Percentiles rank a stretch among this genome's conserved stretches.
Evolutionary conservation across 345 rosid species (phyloP).

Genomic region (Salix dunnii): DNA sequence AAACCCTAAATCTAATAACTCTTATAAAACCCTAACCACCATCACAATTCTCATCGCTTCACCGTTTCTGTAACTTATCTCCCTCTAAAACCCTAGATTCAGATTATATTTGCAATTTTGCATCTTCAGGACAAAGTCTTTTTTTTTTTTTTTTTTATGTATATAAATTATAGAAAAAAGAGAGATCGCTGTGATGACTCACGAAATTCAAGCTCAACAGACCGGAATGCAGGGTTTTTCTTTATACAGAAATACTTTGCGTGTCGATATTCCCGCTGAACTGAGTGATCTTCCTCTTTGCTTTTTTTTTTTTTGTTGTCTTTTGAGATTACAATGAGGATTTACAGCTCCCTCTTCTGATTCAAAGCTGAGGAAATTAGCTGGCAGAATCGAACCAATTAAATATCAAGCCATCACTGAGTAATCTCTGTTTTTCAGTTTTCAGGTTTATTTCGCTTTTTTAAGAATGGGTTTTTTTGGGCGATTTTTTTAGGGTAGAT

Average conservation of each 20-base stretch:
- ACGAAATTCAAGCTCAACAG: slow-evolving; percentile 96
- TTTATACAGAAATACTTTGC: slow-evolving; percentile 41
- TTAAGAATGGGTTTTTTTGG: neutral
- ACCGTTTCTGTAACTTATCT: neutral
- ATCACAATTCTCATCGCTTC: neutral
- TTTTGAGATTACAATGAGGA: slow-evolving; percentile 46
- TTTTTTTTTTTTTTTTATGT: neutral
- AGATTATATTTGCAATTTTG: neutral
- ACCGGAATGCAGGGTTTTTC: slow-evolving; percentile 81
- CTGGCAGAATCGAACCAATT: slow-evolving; percentile 75
- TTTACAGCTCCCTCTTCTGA: slow-evolving; percentile 70
- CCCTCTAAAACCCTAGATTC: neutral
- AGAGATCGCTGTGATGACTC: slow-evolving; percentile 67
- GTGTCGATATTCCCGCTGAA: slow-evolving; percentile 83
- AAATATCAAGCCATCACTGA: slow-evolving; percentile 44
- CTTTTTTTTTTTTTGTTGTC: neutral
- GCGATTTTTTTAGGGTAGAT: slow-evolving; percentile 16
- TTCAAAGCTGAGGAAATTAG: slow-evolving; percentile 38
- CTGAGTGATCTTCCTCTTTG: slow-evolving; percentile 46
- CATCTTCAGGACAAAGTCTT: neutral
- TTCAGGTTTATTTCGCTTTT: no score
- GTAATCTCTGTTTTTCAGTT: slow-evolving; percentile 26
- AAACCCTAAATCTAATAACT: neutral
- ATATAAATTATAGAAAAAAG: neutral
- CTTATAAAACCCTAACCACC: neutral